Conservation (phyloP, 129 eudicot genomes). For the Pseudognaphalium luteoalbum region DNA sequence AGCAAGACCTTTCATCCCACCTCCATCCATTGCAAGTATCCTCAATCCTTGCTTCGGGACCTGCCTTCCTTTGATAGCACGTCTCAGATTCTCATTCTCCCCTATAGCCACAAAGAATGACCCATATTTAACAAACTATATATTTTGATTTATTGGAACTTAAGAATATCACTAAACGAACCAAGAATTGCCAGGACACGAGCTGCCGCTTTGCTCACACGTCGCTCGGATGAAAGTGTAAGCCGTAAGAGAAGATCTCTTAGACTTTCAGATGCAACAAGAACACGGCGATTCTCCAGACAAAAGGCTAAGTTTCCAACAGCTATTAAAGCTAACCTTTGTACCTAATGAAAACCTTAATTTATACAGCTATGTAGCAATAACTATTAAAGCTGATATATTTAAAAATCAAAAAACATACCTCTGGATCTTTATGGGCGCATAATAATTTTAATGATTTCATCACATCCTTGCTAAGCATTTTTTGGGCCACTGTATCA, state of each 20-base stretch:
- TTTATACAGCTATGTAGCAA: slow-evolving; percentile 21
- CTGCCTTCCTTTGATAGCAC: slow-evolving; percentile 85
- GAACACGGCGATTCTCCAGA: slow-evolving; percentile 73
- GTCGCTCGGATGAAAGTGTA: slow-evolving; percentile 63
- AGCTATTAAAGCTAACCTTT: slow-evolving; percentile 80
- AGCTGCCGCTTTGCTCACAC: slow-evolving; percentile 87
- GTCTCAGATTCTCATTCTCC: slow-evolving; percentile 93
- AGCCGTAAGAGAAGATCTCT: slow-evolving; percentile 83
- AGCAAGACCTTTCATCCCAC: slow-evolving; percentile 99
- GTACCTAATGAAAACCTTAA: slow-evolving; percentile 51
- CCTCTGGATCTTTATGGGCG: slow-evolving; percentile 88
- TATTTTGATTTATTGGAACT: neutral
- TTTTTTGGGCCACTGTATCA: slow-evolving; percentile 23
- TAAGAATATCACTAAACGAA: slow-evolving; percentile 33
- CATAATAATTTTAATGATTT: slow-evolving; percentile 44
- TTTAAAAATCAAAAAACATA: slow-evolving; percentile 18
- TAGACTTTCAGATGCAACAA: slow-evolving; percentile 85
- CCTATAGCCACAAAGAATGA: slow-evolving; percentile 45
- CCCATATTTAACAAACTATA: slow-evolving; percentile 8
- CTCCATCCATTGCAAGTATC: slow-evolving; percentile 99
- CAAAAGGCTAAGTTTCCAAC: slow-evolving; percentile 86
- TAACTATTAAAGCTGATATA: neutral
- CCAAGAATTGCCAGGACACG: slow-evolving; percentile 92
- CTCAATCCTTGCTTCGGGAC: slow-evolving; percentile 93
- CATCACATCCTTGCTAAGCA: slow-evolving; percentile 21